Percentiles rank a stretch among this genome's conserved stretches.
phyloP scores from a whole-genome alignment of 2,329 filamentous ascomycete genomes.

The Aspergillus pseudoterreus region DNA sequence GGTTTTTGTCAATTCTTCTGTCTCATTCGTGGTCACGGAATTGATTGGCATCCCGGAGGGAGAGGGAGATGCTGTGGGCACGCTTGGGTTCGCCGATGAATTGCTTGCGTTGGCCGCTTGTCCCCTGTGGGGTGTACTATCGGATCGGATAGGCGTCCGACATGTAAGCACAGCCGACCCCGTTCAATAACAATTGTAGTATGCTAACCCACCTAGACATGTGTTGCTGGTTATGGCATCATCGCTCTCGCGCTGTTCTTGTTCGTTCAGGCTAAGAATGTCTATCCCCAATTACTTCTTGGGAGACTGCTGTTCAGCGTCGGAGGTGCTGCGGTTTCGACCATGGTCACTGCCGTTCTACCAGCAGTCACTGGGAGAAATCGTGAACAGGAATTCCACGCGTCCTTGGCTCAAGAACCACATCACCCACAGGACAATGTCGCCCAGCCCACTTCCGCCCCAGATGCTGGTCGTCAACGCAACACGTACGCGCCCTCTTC shows the following conservation, averaged over 20 bases:
- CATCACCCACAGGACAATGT: constrained; percentile 51
- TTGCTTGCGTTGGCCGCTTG: constrained; percentile 47
- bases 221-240: constrained; percentile 73
- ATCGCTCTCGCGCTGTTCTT: constrained; percentile 73
- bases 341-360: constrained; percentile 95
- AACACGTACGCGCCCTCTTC: constrained; percentile 46
- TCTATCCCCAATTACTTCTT: constrained; percentile 84
- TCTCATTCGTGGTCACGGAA: constrained; percentile 63
- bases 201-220: constrained; percentile 33
- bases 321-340: constrained; percentile 88
- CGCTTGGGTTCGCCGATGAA: constrained; percentile 49
- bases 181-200: background rate
- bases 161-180: constrained; percentile 31
- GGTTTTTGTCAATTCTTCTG: constrained; percentile 62
- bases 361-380: constrained; percentile 60
- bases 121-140: constrained; percentile 48
- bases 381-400: constrained; percentile 14
- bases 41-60: constrained; percentile 53
- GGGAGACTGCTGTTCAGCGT: constrained; percentile 84
- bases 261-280: constrained; percentile 79
- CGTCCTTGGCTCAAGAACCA: constrained; percentile 46
- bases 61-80: constrained; percentile 60
- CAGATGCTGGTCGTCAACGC: constrained; percentile 6
- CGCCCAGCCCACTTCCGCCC: constrained; percentile 7
- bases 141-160: constrained; percentile 47